phyloP scores from a whole-genome alignment of 2,329 filamentous ascomycete species.

The Ampelomyces quisqualis region DNA sequence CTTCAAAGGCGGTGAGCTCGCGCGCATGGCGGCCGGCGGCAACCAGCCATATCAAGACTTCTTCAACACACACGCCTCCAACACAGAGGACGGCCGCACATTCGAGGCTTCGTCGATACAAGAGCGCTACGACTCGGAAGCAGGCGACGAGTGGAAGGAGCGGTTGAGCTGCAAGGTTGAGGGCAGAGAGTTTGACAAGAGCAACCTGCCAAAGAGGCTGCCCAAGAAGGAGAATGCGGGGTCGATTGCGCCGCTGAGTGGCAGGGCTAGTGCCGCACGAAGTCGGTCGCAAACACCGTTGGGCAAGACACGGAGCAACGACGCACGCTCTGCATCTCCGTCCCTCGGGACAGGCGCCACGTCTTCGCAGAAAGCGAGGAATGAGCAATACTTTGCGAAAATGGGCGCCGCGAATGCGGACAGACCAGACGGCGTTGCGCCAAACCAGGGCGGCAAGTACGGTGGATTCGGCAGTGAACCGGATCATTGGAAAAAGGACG shows the following conservation, averaged over 20 bases:
- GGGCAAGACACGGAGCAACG: conserved; percentile 39
- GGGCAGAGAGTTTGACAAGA: conserved; percentile 78
- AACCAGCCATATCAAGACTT: conserved; percentile 86
- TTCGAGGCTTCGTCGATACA: conserved; percentile 90
- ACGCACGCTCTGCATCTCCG: conserved; percentile 40
- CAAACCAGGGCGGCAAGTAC: conserved; percentile 91
- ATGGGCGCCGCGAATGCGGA: conserved; percentile 81
- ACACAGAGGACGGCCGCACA: conserved; percentile 49
- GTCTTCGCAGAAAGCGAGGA: conserved; percentile 56
- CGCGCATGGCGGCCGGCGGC: conserved; percentile 88
- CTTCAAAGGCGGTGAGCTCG: conserved; percentile 90
- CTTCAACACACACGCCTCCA: conserved; percentile 64
- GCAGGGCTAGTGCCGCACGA: conserved; percentile 39
- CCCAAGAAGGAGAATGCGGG: conserved; percentile 38
- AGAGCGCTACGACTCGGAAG: conserved; percentile 85
- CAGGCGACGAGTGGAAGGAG: conserved; percentile 95
- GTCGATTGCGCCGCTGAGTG: conserved; percentile 32
- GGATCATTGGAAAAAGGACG: conserved; percentile 50
- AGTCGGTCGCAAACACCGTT: conserved; percentile 44
- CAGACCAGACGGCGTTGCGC: conserved; percentile 71
- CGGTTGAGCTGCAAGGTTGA: conserved; percentile 84
- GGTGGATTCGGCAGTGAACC: conserved; percentile 83
- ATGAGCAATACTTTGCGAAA: conserved; percentile 88
- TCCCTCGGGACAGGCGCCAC: conserved; percentile 43
- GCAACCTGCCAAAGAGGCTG: conserved; percentile 56